These are phyloP conservation scores for Aspergillus versicolor DNA, from an alignment of 2,329 filamentous ascomycete genomes.

Conservation along the genomic window DNA sequence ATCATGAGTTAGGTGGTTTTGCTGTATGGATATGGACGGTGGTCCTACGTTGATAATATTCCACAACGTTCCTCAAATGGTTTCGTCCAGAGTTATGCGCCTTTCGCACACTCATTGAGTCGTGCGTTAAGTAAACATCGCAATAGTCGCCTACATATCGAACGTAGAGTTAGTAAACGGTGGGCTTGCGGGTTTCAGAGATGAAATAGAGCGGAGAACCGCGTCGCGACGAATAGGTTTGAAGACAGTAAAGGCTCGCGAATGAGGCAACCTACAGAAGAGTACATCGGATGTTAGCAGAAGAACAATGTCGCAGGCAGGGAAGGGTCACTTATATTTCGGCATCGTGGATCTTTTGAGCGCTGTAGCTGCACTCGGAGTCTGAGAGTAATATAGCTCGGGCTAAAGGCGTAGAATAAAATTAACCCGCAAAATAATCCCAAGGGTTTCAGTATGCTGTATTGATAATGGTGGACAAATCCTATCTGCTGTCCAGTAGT, in stretches of 20 bases:
- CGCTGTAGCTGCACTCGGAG: constrained; percentile 6
- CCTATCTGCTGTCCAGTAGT: neutral
- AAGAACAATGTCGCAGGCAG: neutral
- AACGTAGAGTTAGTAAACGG: constrained; percentile 10
- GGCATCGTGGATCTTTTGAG: constrained; percentile 63
- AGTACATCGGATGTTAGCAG: constrained; percentile 54
- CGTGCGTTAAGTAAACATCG: constrained; percentile 99
- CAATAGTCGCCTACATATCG: constrained; percentile 75
- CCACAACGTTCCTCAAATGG: constrained; percentile 94
- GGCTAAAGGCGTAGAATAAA: constrained; percentile 13
- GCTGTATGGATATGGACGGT: neutral
- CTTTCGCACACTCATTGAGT: constrained; percentile 99
- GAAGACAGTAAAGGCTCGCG: neutral
- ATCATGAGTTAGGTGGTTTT: neutral
- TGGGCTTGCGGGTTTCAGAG: neutral
- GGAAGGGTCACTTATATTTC: constrained; percentile 67
- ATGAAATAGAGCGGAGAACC: neutral
- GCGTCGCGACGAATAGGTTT: neutral
- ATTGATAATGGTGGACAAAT: neutral
- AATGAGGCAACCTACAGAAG: constrained; percentile 59
- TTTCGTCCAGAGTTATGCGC: constrained; percentile 96
- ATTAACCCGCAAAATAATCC: neutral
- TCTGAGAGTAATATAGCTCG: constrained; percentile 10
- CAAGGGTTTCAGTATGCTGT: neutral
- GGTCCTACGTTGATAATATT: constrained; percentile 86